These are phyloP conservation scores for Leccinum uliginosum DNA, from an alignment of 768 basidiomycete species.

Conservation along the genomic window DNA sequence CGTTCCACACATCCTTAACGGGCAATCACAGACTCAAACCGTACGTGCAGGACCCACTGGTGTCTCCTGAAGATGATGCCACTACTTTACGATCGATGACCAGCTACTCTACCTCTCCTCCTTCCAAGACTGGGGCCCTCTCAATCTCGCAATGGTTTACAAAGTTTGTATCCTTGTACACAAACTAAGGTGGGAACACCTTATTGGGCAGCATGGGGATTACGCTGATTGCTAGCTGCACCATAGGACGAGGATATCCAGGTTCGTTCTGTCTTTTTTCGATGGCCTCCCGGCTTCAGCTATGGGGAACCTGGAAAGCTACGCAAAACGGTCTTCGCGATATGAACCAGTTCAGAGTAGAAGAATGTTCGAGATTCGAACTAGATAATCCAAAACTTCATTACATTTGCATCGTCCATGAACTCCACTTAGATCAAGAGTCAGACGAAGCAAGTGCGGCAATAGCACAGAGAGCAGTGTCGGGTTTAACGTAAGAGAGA, in stretches of 20 bases:
- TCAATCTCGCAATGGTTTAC: conserved; percentile 91
- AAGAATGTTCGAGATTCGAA: conserved; percentile 97
- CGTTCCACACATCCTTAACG: conserved; percentile 59
- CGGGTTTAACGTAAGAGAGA: conserved; percentile 54
- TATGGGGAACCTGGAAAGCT: conserved; percentile 87
- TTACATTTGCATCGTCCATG: conserved; percentile 91
- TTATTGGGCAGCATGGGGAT: conserved; percentile 11
- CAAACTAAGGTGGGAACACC: conserved; percentile 60
- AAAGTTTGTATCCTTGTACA: conserved; percentile 90
- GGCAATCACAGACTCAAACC: conserved; percentile 46
- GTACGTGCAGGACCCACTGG: conserved; percentile 57
- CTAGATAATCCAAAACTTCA: conserved; percentile 87
- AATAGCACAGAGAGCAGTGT: conserved; percentile 63
- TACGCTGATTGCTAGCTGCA: conserved; percentile 22
- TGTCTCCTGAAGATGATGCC: conserved; percentile 68
- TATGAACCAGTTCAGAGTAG: conserved; percentile 88
- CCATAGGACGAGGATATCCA: conserved; percentile 68
- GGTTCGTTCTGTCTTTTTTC: conserved; percentile 83
- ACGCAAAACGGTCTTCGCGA: conserved; percentile 92
- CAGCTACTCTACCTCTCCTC: conserved; percentile 88
- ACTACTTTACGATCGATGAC: conserved; percentile 92
- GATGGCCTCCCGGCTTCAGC: conserved; percentile 85
- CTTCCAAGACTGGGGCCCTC: conserved; percentile 92
- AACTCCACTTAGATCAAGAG: conserved; percentile 77
- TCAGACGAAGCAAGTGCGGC: conserved; percentile 64